These are phyloP conservation scores for Peniophora sp. DNA, from an alignment of 1,284 basidiomycete genomes.

Conservation along the genomic window DNA sequence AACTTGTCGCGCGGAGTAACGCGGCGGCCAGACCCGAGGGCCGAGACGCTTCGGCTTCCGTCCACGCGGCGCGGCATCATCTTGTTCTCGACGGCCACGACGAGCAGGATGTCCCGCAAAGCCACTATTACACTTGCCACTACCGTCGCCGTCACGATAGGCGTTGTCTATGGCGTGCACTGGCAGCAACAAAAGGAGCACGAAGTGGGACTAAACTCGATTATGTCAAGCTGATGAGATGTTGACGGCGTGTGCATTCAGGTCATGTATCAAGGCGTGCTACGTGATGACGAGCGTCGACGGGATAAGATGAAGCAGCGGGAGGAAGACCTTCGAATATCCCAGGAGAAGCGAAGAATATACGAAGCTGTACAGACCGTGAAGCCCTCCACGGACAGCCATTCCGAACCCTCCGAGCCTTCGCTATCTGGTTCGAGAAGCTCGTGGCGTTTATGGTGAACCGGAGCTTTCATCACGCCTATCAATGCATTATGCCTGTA, in stretches of 20 bases:
- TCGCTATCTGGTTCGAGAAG: too few species aligned
- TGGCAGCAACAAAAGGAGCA: constrained; percentile 82
- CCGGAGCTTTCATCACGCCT: too few species aligned
- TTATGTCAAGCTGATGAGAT: constrained; percentile 1
- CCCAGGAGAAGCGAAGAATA: constrained; percentile 52
- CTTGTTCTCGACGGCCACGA: background rate
- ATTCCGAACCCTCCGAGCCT: background rate
- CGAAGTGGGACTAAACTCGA: constrained; percentile 45
- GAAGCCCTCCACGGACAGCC: background rate
- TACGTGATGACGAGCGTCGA: constrained; percentile 80
- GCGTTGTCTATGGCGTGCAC: constrained; percentile 89
- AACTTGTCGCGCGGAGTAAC: constrained; percentile 2
- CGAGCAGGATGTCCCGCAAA: constrained; percentile 51
- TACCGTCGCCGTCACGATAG: constrained; percentile 59
- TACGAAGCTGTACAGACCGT: constrained; percentile 57
- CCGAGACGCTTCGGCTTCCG: background rate
- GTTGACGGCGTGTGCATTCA: constrained; percentile 23
- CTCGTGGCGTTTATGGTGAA: too few species aligned
- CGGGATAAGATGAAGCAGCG: constrained; percentile 64
- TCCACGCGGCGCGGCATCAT: too few species aligned
- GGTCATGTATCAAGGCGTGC: constrained; percentile 88
- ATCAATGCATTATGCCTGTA: too few species aligned
- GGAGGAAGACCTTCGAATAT: constrained; percentile 59
- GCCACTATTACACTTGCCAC: constrained; percentile 73
- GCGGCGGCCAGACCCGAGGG: background rate